These are phyloP conservation scores for Ilex aquifolium DNA, from an alignment of 257 asterid genomes.

Conservation along the genomic window DNA sequence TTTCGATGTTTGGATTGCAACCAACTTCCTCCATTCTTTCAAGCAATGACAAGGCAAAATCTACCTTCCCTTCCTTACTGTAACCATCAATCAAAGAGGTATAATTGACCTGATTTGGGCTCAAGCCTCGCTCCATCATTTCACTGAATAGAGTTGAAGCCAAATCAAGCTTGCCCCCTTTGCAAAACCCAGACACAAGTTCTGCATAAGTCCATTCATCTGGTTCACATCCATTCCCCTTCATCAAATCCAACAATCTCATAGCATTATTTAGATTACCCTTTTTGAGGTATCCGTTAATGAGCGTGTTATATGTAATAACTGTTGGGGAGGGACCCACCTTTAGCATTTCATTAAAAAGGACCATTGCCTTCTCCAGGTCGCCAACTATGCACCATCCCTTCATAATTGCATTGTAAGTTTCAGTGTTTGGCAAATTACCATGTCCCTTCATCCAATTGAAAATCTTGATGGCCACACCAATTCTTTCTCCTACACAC, in stretches of 20 bases:
- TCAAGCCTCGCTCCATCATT: conserved; percentile 67
- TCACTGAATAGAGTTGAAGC: conserved; percentile 64
- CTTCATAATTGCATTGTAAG: conserved; percentile 61
- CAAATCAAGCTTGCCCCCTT: conserved; percentile 42
- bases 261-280: conserved; percentile 59
- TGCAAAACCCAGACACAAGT: conserved; percentile 76
- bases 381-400: conserved; percentile 60
- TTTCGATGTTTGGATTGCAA: conserved; percentile 49
- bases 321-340: conserved; percentile 62
- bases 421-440: conserved; percentile 43
- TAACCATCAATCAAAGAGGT: conserved; percentile 72
- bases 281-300: conserved; percentile 47
- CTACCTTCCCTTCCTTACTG: conserved; percentile 69
- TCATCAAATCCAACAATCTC: conserved; percentile 84
- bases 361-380: conserved; percentile 63
- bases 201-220: conserved; percentile 73
- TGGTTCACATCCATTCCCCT: conserved; percentile 62
- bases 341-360: conserved; percentile 65
- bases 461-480: conserved; percentile 45
- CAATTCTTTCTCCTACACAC: conserved; percentile 44
- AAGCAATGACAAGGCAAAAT: conserved; percentile 55
- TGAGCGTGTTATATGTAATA: conserved; percentile 71
- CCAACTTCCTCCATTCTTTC: conserved; percentile 47
- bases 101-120: conserved; percentile 64
- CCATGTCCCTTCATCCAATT: conserved; percentile 57